phyloP scores from a whole-genome alignment of 2,329 filamentous ascomycete genomes.

The Pyrenochaeta sp. region DNA sequence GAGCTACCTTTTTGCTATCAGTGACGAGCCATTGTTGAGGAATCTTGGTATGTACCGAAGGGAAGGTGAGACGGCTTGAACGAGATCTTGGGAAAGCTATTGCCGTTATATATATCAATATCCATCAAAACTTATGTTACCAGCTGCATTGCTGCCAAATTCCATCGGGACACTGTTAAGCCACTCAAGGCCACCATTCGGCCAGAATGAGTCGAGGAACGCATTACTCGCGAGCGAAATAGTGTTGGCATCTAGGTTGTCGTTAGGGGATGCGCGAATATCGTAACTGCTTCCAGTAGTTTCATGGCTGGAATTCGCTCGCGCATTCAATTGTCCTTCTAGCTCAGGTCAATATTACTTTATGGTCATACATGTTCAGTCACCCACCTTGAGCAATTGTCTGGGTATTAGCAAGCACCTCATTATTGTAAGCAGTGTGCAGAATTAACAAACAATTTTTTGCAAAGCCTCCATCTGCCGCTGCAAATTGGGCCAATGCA shows the following conservation, averaged over 20 bases:
- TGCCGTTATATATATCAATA: background rate
- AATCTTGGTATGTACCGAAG: constrained; percentile 53
- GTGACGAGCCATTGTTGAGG: constrained; percentile 63
- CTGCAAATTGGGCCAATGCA: background rate
- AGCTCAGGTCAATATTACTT: background rate
- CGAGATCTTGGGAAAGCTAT: constrained; percentile 44
- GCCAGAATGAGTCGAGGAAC: constrained; percentile 2
- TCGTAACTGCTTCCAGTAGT: background rate
- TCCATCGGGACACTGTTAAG: constrained; percentile 3
- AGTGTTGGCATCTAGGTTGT: background rate
- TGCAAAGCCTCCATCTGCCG: constrained; percentile 3
- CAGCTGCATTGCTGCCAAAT: background rate
- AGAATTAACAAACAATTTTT: constrained; percentile 7
- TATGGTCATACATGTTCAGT: background rate
- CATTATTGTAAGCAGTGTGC: background rate
- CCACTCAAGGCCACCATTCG: constrained; percentile 4
- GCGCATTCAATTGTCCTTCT: background rate
- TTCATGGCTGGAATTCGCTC: background rate
- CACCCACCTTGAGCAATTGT: background rate
- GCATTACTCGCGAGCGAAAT: background rate
- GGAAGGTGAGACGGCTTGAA: background rate
- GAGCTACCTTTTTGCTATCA: constrained; percentile 62
- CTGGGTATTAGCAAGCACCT: background rate
- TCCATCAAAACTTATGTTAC: background rate
- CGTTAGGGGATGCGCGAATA: background rate